These are phyloP conservation scores for Afroboletus lepidellus DNA, from an alignment of 1,284 basidiomycete genomes.

Conservation along the genomic window DNA sequence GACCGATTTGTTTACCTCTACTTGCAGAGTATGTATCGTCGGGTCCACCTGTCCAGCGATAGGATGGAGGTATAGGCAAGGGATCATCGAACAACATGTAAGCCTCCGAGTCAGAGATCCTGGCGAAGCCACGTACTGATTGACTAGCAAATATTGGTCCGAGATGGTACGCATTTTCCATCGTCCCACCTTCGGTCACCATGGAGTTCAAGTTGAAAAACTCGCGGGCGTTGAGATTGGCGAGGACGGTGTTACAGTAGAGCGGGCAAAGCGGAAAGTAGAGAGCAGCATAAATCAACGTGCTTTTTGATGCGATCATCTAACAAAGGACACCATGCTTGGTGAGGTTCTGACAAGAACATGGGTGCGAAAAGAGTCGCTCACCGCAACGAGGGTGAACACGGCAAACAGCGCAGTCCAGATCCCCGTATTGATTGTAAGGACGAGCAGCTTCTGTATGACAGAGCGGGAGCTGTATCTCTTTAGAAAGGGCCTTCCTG, in stretches of 20 bases:
- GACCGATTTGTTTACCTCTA: constrained; percentile 1
- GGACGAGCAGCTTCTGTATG: constrained; percentile 5
- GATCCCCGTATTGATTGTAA: constrained; percentile 12
- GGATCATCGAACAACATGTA: no score
- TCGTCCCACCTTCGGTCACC: not conserved
- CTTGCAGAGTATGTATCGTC: not conserved
- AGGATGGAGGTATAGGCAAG: not conserved
- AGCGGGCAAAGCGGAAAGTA: constrained; percentile 7
- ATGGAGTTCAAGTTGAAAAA: not conserved
- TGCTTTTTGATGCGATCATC: not conserved
- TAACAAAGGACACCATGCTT: not conserved
- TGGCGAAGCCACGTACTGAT: constrained; percentile 1
- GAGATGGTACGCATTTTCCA: not conserved
- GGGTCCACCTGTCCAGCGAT: not conserved
- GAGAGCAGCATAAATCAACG: not conserved
- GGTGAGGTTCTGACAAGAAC: not conserved
- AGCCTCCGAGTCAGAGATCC: not conserved
- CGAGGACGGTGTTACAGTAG: constrained; percentile 10
- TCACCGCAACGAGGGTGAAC: constrained; percentile 4
- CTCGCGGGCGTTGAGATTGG: constrained; percentile 9
- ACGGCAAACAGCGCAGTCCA: constrained; percentile 11
- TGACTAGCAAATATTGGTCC: not conserved
- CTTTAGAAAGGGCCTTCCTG: not conserved
- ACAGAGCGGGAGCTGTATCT: not conserved
- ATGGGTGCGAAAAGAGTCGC: not conserved